Evolutionary conservation across 805 yeast genomes (phyloP), one percentile per base, ranked within the genome.

Genomic region (Isabelozyma gotoi): DNA sequence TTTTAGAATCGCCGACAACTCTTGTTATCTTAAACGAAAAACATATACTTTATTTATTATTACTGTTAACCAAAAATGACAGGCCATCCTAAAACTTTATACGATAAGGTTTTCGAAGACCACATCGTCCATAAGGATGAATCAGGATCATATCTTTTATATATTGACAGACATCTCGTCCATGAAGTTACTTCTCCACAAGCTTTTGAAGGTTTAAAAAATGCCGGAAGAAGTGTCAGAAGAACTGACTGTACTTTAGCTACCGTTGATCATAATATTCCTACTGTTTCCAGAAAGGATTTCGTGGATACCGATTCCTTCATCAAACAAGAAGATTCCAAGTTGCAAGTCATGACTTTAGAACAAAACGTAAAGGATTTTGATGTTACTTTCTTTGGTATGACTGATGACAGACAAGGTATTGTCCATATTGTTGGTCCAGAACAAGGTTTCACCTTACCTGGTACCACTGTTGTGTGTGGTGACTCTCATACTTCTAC

Each of bases 161-260:
- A 88, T 68, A 92, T 94, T 47, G 99, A 94, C 71, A 88, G 99
- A 71, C 99, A 94, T 68, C 76, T 94, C 54, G 96, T 94, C 40
- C 99, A 94, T 67, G 99, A 94, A 72, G 99, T 94, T 41, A 94
- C 99, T 2, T 92, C 98, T 20, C 99, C 99, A 29, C 99, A 94
- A 70, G 99, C 99, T 8, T 94, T 94, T 62, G 99, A 94, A 72
- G 99, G 99, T 40, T 78, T 94, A 57, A 79, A 76, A 50, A 85
- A 82, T 59, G 96, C 97, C 12, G 88, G 85, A 38, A 84, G 99
- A 75, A 65, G 67, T 46, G 96, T 94, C 42, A 85, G 99, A 76
- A 82, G 99, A 73, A 74, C 77, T 7, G 97, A 91, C 67, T 88
- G 97, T 72, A 89, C 97, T 42, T 76, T 91, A 54, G 96, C 96